Conservation (phyloP, 805 yeast genomes). For the Monosporozyma servazzii region DNA sequence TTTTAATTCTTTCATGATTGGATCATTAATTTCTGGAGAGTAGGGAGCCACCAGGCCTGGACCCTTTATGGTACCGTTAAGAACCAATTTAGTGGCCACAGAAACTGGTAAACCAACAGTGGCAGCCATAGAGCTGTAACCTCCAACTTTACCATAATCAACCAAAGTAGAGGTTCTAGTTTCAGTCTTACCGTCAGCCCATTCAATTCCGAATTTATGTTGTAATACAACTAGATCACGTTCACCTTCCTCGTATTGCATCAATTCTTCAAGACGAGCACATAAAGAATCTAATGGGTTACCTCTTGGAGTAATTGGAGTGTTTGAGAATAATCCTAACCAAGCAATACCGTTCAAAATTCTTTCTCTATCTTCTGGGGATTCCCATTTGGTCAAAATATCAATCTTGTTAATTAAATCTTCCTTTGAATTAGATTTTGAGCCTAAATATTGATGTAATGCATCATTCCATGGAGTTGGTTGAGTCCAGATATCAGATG, state of each 20-base stretch:
- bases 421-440: conserved; percentile 55
- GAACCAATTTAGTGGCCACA: conserved; percentile 79
- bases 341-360: conserved; percentile 84
- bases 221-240: conserved; percentile 91
- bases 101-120: conserved; percentile 98
- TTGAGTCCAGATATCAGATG: conserved; percentile 46
- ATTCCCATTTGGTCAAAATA: conserved; percentile 70
- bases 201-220: conserved; percentile 95
- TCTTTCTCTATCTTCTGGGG: conserved; percentile 73
- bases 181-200: conserved; percentile 88
- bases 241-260: conserved; percentile 94
- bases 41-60: conserved; percentile 92
- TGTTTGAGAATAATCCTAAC: conserved; percentile 85
- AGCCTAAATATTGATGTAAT: conserved; percentile 62
- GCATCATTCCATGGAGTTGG: conserved; percentile 84
- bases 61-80: conserved; percentile 65
- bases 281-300: conserved; percentile 94
- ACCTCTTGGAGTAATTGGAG: conserved; percentile 74
- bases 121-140: conserved; percentile 97
- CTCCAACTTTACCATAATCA: conserved; percentile 80
- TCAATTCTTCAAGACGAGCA: conserved; percentile 87
- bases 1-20: conserved; percentile 85
- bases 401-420: conserved; percentile 73
- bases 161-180: conserved; percentile 92
- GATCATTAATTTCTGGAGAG: conserved; percentile 80